Evolutionary conservation across 306 rosid species (phyloP).

Genomic region (Cyclanthera cordifolia): DNA sequence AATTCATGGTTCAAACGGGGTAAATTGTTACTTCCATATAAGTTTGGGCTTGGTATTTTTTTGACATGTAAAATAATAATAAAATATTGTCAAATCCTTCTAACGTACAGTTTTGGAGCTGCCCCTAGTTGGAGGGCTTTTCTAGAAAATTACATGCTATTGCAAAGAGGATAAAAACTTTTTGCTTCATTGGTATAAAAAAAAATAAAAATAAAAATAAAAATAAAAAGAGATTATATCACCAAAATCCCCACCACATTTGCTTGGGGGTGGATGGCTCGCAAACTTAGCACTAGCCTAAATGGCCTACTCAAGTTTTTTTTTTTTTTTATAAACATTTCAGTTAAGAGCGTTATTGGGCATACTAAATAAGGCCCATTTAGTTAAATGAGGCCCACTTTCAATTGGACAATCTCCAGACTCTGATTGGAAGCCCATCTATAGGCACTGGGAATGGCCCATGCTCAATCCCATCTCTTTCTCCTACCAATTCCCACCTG

Average conservation of each 20-base stretch:
- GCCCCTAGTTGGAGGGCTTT: neutral
- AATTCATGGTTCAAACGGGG: no score
- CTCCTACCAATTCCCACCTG: conserved; percentile 15
- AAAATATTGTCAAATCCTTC: no score
- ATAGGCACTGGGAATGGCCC: conserved; percentile 12
- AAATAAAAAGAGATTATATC: neutral
- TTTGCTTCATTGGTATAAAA: neutral
- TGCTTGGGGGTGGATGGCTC: neutral
- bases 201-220: no score
- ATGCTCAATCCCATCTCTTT: neutral
- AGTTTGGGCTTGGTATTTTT: no score
- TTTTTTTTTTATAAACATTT: no score
- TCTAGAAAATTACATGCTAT: neutral
- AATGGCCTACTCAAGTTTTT: no score
- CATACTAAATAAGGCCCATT: neutral
- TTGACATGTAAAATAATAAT: no score
- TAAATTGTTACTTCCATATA: no score
- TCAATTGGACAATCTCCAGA: conserved; percentile 4
- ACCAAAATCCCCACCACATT: neutral
- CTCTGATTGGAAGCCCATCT: conserved; percentile 10
- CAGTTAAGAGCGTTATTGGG: neutral
- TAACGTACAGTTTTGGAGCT: neutral
- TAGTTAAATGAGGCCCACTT: neutral
- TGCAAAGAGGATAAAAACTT: neutral
- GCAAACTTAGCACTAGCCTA: neutral